phyloP scores from a whole-genome alignment of 805 yeast species.

The Limtongia smithiae region DNA sequence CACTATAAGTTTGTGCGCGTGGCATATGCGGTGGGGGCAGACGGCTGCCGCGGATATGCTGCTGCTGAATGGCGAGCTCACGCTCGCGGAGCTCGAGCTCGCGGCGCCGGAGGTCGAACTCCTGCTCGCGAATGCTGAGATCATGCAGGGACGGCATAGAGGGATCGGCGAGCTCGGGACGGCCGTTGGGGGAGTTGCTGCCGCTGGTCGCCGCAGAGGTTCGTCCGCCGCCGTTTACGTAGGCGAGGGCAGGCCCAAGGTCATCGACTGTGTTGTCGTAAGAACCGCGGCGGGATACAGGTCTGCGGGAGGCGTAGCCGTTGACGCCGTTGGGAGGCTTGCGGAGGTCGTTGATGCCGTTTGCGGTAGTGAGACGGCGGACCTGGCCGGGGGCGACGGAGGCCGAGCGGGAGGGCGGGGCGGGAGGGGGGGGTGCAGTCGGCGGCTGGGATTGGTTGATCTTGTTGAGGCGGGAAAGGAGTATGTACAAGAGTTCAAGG shows the following conservation, averaged over 20 bases:
- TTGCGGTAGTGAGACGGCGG: slow-evolving; percentile 5
- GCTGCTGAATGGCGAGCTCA: slow-evolving; percentile 14
- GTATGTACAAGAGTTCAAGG: slow-evolving; percentile 53
- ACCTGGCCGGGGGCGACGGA: slow-evolving; percentile 5
- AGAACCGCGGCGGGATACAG: slow-evolving; percentile 14
- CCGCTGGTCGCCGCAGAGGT: too few relatives aligned
- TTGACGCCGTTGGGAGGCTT: neutral
- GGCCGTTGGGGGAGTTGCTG: neutral
- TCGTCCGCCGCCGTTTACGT: neutral
- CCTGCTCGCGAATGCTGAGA: slow-evolving; percentile 17
- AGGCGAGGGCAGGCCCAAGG: neutral
- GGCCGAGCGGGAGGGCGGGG: slow-evolving; percentile 1
- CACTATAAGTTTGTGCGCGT: neutral
- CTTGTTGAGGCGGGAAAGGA: slow-evolving; percentile 44
- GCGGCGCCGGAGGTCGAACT: slow-evolving; percentile 15
- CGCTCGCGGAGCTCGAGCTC: slow-evolving; percentile 20
- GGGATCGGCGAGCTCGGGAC: neutral
- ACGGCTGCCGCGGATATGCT: slow-evolving; percentile 1
- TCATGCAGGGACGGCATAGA: slow-evolving; percentile 4
- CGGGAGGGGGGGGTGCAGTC: neutral
- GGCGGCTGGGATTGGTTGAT: slow-evolving; percentile 3
- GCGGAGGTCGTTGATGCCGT: neutral
- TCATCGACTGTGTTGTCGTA: slow-evolving; percentile 6
- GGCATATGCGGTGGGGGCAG: neutral
- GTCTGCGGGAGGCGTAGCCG: neutral